These are phyloP conservation scores for Vishniacozyma victoriae DNA, from an alignment of 768 basidiomycete species.

Conservation along the genomic window DNA sequence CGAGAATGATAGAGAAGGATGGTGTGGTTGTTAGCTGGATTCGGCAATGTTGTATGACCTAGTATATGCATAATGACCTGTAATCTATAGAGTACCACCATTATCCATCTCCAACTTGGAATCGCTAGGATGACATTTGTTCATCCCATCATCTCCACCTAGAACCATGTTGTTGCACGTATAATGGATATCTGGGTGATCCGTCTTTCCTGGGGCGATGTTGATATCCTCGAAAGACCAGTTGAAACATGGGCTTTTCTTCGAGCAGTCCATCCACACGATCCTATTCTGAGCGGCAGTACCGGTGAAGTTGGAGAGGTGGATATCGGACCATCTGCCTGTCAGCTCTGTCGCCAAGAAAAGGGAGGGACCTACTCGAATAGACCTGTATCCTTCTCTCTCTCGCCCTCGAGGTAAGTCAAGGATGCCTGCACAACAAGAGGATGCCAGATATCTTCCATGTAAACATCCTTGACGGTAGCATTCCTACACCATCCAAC, in stretches of 20 bases:
- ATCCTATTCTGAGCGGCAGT: conserved; percentile 20
- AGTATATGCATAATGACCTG: no score
- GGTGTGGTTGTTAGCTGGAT: no score
- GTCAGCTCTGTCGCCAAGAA: background rate
- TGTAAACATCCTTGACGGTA: conserved; percentile 25
- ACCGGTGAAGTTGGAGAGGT: conserved; percentile 25
- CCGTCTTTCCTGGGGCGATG: conserved; percentile 22
- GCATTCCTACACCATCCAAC: conserved; percentile 24
- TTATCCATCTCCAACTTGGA: conserved; percentile 14
- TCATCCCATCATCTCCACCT: conserved; percentile 25
- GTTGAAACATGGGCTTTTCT: conserved; percentile 22
- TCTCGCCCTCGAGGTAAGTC: conserved; percentile 14
- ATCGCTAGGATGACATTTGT: conserved; percentile 30
- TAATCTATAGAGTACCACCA: conserved; percentile 8
- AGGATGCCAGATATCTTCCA: conserved; percentile 22
- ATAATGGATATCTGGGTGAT: conserved; percentile 23
- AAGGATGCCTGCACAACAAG: conserved; percentile 27
- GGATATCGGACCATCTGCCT: conserved; percentile 24
- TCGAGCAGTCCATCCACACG: conserved; percentile 25
- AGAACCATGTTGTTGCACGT: conserved; percentile 33
- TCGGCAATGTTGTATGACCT: no score
- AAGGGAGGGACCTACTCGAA: conserved; percentile 7
- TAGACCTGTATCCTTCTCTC: conserved; percentile 18
- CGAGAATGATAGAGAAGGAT: no score
- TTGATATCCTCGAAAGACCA: conserved; percentile 22